Evolutionary conservation across 2,329 filamentous ascomycete species (phyloP).

Genomic region (Colletotrichum trifolii): DNA sequence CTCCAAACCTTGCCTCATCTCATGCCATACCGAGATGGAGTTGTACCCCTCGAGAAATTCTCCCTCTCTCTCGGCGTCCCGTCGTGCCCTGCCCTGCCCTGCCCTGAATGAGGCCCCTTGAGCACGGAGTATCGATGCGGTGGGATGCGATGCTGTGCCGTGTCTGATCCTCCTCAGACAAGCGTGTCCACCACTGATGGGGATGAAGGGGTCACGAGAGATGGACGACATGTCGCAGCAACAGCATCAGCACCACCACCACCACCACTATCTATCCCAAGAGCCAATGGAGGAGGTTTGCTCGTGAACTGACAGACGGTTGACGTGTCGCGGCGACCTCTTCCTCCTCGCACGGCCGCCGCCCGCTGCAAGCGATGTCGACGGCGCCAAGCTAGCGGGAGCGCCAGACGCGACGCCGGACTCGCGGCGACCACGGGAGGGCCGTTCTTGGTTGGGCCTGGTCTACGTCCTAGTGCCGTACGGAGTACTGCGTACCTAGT

Average conservation of each 20-base stretch:
- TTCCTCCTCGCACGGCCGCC: conserved; percentile 30
- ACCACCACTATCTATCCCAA: neutral
- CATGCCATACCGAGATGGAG: conserved; percentile 29
- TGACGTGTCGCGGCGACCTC: conserved; percentile 10
- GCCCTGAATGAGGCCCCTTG: no score
- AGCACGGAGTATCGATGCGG: no score
- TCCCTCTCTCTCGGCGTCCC: conserved; percentile 22
- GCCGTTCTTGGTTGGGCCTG: conserved; percentile 1
- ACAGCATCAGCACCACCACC: neutral
- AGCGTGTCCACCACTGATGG: conserved; percentile 2
- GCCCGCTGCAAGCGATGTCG: conserved; percentile 28
- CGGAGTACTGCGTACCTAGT: no score
- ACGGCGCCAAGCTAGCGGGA: conserved; percentile 29
- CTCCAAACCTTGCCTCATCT: conserved; percentile 7
- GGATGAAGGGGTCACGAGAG: conserved; percentile 1
- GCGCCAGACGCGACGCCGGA: neutral
- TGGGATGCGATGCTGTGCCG: conserved; percentile 19
- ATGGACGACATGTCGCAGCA: conserved; percentile 18
- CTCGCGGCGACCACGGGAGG: conserved; percentile 27
- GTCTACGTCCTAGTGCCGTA: no score
- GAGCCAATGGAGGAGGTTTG: conserved; percentile 6
- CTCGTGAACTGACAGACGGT: conserved; percentile 22
- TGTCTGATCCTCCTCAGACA: conserved; percentile 18
- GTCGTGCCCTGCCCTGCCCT: neutral
- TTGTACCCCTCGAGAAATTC: conserved; percentile 23